Percentiles rank a stretch among this genome's conserved stretches.
Conservation (phyloP, 163 green algal genomes). For the Dunaliella salina region DNA sequence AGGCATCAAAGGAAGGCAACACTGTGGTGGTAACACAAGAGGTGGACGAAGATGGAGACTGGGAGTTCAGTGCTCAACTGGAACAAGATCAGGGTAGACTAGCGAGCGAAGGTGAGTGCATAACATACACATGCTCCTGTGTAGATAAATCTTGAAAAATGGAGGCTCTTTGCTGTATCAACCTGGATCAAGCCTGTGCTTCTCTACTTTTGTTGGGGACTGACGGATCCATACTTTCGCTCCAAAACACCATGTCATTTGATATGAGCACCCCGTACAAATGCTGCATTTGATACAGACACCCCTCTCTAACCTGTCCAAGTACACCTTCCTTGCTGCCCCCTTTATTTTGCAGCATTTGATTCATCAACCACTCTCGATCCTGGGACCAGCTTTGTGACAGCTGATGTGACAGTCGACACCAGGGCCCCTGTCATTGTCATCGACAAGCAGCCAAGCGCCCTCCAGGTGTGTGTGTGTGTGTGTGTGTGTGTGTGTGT, state of each 20-base stretch:
- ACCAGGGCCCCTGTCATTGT: neutral
- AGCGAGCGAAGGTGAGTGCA: too few relatives aligned
- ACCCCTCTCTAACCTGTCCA: too few relatives aligned
- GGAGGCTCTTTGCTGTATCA: too few relatives aligned
- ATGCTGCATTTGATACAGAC: too few relatives aligned
- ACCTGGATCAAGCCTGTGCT: too few relatives aligned
- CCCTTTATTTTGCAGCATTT: constrained; percentile 19
- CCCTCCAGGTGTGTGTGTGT: neutral
- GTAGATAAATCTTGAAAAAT: too few relatives aligned
- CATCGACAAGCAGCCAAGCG: neutral
- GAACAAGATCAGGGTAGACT: neutral
- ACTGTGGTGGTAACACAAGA: neutral
- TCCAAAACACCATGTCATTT: too few relatives aligned
- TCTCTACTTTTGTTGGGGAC: too few relatives aligned
- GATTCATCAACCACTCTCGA: constrained; percentile 3
- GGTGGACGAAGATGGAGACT: neutral
- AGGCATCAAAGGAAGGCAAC: neutral
- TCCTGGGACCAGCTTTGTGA: neutral
- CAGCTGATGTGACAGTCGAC: neutral
- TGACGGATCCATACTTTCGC: too few relatives aligned
- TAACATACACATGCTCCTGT: too few relatives aligned
- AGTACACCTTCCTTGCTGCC: neutral
- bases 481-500: neutral
- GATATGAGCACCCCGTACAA: too few relatives aligned
- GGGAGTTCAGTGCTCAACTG: constrained; percentile 6